Percentiles rank a stretch among this genome's conserved stretches.
Evolutionary conservation across 2,329 filamentous ascomycete genomes (phyloP).

Genomic region (Fusarium beomiforme): DNA sequence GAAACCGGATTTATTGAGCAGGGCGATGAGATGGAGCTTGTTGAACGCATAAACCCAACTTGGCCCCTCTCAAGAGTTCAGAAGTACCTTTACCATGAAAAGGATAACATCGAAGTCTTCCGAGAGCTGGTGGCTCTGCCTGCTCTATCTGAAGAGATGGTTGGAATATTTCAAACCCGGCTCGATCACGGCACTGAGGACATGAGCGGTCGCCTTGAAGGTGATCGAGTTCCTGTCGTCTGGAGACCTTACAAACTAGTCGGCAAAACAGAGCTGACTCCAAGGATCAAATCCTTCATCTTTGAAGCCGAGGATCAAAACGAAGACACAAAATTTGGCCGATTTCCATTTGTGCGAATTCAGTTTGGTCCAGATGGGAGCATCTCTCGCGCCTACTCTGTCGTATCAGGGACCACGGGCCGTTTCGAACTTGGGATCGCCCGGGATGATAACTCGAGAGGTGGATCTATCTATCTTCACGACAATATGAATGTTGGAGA

Average conservation of each 20-base stretch:
- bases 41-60: conserved; percentile 13
- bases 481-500: neutral
- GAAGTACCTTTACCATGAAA: conserved; percentile 22
- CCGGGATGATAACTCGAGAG: conserved; percentile 11
- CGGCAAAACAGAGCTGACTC: neutral
- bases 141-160: conserved; percentile 15
- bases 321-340: neutral
- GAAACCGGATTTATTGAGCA: conserved; percentile 8
- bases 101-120: conserved; percentile 1
- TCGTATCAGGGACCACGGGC: conserved; percentile 5
- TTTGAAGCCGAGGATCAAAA: neutral
- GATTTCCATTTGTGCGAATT: conserved; percentile 19
- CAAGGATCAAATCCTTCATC: conserved; percentile 14
- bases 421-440: conserved; percentile 16
- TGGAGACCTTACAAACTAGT: conserved; percentile 21
- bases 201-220: conserved; percentile 21
- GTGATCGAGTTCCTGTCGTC: conserved; percentile 1
- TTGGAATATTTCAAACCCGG: conserved; percentile 2
- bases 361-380: conserved; percentile 8
- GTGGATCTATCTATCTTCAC: conserved; percentile 19
- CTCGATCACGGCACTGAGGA: conserved; percentile 16
- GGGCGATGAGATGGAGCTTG: conserved; percentile 7
- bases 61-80: conserved; percentile 23
- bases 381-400: conserved; percentile 21
- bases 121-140: conserved; percentile 1